These are phyloP conservation scores for Albugo laibachii DNA, from an alignment of 352 stramenopile genomes.

Conservation along the genomic window DNA sequence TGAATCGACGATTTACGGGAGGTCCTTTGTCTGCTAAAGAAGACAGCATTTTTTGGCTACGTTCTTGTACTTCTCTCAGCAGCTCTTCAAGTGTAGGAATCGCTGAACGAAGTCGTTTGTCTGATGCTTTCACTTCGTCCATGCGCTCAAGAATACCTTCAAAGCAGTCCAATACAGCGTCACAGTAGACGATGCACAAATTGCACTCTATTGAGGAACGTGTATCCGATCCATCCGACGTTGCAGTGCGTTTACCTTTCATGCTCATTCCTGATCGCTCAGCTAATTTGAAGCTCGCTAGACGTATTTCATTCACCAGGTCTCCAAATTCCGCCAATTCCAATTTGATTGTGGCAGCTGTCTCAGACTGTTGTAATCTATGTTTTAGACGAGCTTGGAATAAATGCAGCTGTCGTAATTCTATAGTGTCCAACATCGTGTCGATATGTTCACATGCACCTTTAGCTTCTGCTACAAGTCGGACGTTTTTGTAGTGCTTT, in stretches of 20 bases:
- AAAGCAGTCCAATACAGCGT: constrained; percentile 50
- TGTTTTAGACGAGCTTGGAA: constrained; percentile 61
- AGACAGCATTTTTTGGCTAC: constrained; percentile 25
- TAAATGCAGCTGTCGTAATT: constrained; percentile 45
- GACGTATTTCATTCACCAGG: constrained; percentile 61
- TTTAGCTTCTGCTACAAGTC: constrained; percentile 60
- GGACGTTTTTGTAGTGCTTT: constrained; percentile 77
- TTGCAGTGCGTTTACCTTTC: constrained; percentile 51
- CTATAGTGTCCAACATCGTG: constrained; percentile 48
- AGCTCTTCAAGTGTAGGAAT: constrained; percentile 37
- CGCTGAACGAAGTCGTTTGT: constrained; percentile 56
- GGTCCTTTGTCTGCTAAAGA: constrained; percentile 52
- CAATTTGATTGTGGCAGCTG: constrained; percentile 70
- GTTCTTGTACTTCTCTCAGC: constrained; percentile 40
- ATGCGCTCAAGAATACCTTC: constrained; percentile 64
- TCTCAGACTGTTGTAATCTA: constrained; percentile 45
- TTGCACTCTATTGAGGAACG: constrained; percentile 56
- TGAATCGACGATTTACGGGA: constrained; percentile 27
- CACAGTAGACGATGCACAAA: constrained; percentile 33
- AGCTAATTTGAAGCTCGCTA: constrained; percentile 55
- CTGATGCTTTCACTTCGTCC: constrained; percentile 60
- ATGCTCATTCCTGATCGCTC: constrained; percentile 76
- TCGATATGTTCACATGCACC: constrained; percentile 59
- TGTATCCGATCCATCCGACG: constrained; percentile 45
- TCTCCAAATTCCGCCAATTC: constrained; percentile 65